phyloP scores from a whole-genome alignment of 805 yeast species.

The Pichia occidentalis region DNA sequence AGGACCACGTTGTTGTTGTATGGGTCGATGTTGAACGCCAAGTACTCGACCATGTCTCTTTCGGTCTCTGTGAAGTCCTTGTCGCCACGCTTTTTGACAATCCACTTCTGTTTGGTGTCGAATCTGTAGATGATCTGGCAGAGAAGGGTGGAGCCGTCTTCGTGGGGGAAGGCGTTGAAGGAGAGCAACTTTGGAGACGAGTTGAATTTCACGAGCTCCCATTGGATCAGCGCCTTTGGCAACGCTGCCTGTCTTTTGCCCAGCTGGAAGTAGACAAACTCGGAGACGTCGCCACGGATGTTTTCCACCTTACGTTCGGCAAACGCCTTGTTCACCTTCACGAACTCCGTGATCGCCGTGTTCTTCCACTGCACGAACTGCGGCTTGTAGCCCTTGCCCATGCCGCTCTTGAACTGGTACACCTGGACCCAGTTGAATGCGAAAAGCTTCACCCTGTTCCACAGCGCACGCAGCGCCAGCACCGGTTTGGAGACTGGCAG shows the following conservation, averaged over 20 bases:
- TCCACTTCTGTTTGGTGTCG: conserved; percentile 54
- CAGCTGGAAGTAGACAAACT: conserved; percentile 60
- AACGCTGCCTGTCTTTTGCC: conserved; percentile 43
- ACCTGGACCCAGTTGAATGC: conserved; percentile 58
- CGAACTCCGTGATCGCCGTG: conserved; percentile 69
- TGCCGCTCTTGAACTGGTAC: conserved; percentile 34
- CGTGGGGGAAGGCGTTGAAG: conserved; percentile 48
- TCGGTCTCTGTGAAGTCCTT: conserved; percentile 39
- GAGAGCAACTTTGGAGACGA: conserved; percentile 65
- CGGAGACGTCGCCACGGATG: conserved; percentile 40
- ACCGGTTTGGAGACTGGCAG: conserved; percentile 32
- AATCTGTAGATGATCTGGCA: conserved; percentile 55
- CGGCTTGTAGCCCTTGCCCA: conserved; percentile 44
- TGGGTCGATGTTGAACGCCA: conserved; percentile 57
- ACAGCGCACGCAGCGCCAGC: conserved; percentile 37
- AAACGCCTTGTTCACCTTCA: conserved; percentile 75
- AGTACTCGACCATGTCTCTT: conserved; percentile 53
- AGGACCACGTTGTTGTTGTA: conserved; percentile 48
- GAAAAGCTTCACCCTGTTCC: conserved; percentile 59
- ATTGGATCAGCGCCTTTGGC: conserved; percentile 57
- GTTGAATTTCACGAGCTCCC: conserved; percentile 73
- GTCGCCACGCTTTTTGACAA: conserved; percentile 38
- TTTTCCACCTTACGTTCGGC: conserved; percentile 49
- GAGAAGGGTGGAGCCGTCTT: conserved; percentile 32
- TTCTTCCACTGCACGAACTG: conserved; percentile 77